Evolutionary conservation across 148 eudicot genomes (phyloP).

Genomic region (Rhododendron williamsianum): DNA sequence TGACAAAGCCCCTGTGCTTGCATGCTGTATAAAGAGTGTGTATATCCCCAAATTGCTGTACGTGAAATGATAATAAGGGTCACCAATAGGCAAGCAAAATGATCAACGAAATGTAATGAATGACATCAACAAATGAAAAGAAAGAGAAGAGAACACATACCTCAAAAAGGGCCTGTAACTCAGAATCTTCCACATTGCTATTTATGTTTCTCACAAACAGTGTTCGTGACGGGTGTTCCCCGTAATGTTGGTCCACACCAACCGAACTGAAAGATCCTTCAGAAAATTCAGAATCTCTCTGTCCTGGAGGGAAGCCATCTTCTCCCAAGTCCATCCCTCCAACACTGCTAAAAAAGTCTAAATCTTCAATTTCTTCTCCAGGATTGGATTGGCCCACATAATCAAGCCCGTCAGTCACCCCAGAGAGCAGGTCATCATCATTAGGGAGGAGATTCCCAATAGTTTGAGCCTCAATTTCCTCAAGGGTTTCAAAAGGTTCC

Average conservation of each 20-base stretch:
- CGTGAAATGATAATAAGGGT: constrained; percentile 6
- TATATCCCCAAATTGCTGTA: constrained; percentile 85
- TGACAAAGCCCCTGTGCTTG: constrained; percentile 75
- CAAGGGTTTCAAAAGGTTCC: constrained; percentile 64
- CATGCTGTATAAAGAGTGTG: constrained; percentile 65
- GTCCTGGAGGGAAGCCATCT: constrained; percentile 39
- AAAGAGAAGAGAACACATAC: constrained; percentile 21
- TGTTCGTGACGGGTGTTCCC: constrained; percentile 60
- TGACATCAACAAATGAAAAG: neutral
- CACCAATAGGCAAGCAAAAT: neutral
- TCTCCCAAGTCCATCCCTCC: constrained; percentile 92
- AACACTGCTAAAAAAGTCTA: constrained; percentile 67
- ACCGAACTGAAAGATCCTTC: constrained; percentile 26
- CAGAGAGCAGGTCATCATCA: constrained; percentile 81
- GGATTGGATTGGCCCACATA: constrained; percentile 25
- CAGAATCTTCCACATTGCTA: constrained; percentile 69
- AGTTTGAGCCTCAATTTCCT: constrained; percentile 90
- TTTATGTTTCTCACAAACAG: constrained; percentile 77
- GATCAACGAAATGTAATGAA: neutral
- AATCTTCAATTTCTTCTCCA: constrained; percentile 60
- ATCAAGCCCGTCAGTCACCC: constrained; percentile 62
- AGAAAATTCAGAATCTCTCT: constrained; percentile 26
- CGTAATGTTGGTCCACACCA: constrained; percentile 23
- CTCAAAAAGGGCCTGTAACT: constrained; percentile 63
- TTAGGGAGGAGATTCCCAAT: constrained; percentile 88